phyloP scores from a whole-genome alignment of 345 rosid species.

The Cardamine chenopodiifolia region DNA sequence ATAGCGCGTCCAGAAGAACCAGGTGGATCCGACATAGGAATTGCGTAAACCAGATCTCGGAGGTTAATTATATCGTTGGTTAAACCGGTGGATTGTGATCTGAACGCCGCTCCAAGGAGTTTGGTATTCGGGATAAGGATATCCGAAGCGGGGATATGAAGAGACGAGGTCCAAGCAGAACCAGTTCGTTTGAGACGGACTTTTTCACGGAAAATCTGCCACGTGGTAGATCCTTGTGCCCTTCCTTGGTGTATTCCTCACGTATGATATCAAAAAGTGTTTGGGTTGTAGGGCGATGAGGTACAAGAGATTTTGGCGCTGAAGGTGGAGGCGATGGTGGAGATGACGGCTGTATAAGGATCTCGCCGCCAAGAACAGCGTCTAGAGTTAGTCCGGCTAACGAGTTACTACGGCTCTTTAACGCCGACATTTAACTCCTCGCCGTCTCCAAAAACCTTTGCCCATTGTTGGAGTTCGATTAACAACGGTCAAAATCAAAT shows the following conservation, averaged over 20 bases:
- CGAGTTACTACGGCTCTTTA: slow-evolving; percentile 50
- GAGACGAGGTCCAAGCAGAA: slow-evolving; percentile 68
- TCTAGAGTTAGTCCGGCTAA: slow-evolving; percentile 48
- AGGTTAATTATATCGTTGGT: background rate
- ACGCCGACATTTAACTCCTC: slow-evolving; percentile 54
- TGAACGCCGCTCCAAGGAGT: slow-evolving; percentile 44
- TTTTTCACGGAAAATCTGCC: slow-evolving; percentile 76
- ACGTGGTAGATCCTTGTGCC: slow-evolving; percentile 63
- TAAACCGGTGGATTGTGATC: slow-evolving; percentile 21
- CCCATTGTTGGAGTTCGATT: slow-evolving; percentile 2
- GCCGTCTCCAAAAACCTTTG: slow-evolving; percentile 32
- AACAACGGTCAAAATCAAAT: background rate
- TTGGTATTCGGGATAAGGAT: slow-evolving; percentile 43
- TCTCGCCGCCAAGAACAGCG: slow-evolving; percentile 48
- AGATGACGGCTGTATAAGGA: slow-evolving; percentile 31
- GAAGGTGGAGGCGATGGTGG: slow-evolving; percentile 33
- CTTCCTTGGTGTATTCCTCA: slow-evolving; percentile 53
- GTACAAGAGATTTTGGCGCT: slow-evolving; percentile 16
- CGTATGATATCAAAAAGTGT: slow-evolving; percentile 70
- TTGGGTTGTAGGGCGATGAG: slow-evolving; percentile 41
- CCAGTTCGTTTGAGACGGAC: slow-evolving; percentile 70
- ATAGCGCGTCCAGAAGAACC: slow-evolving; percentile 44
- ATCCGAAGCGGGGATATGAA: slow-evolving; percentile 62
- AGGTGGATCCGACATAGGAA: slow-evolving; percentile 46
- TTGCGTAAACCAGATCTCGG: background rate